Conservation (phyloP, 768 basidiomycete genomes). For the Auricularia cornea region DNA sequence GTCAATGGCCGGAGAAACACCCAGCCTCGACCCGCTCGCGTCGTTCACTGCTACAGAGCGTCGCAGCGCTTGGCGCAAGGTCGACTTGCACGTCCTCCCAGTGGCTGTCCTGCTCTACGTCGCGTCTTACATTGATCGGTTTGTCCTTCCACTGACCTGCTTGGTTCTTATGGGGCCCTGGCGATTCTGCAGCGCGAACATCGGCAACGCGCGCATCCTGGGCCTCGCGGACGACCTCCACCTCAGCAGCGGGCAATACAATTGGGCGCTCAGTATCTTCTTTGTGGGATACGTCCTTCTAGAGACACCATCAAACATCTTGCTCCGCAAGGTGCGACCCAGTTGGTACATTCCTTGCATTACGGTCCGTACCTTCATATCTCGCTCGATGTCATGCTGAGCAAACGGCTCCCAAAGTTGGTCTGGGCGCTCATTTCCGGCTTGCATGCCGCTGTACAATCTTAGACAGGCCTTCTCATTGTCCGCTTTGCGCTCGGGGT, state of each 20-base stretch:
- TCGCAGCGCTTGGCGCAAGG: slow-evolving; percentile 10
- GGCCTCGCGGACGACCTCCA: slow-evolving; percentile 17
- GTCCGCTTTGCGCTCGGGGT: slow-evolving; percentile 32
- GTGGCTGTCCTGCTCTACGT: slow-evolving; percentile 9
- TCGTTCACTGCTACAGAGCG: too few species aligned
- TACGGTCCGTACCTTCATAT: background rate
- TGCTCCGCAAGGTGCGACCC: slow-evolving; percentile 14
- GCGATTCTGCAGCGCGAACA: slow-evolving; percentile 20
- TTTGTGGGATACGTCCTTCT: slow-evolving; percentile 16
- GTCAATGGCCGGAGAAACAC: too few species aligned
- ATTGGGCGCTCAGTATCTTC: slow-evolving; percentile 9
- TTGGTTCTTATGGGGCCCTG: too few species aligned
- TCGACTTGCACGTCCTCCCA: slow-evolving; percentile 10
- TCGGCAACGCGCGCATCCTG: slow-evolving; percentile 24
- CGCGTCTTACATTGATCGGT: slow-evolving; percentile 5
- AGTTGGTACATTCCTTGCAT: slow-evolving; percentile 9
- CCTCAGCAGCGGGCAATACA: slow-evolving; percentile 12
- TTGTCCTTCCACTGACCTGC: too few species aligned
- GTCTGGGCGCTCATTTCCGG: slow-evolving; percentile 24
- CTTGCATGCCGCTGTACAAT: slow-evolving; percentile 17
- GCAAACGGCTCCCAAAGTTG: slow-evolving; percentile 14
- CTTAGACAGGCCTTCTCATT: slow-evolving; percentile 11
- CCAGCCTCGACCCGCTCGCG: too few species aligned
- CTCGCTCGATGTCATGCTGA: too few species aligned
- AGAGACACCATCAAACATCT: slow-evolving; percentile 20